Percentiles rank a stretch among this genome's conserved stretches.
Conservation (phyloP, 345 rosid species). For the Populus simonii region DNA sequence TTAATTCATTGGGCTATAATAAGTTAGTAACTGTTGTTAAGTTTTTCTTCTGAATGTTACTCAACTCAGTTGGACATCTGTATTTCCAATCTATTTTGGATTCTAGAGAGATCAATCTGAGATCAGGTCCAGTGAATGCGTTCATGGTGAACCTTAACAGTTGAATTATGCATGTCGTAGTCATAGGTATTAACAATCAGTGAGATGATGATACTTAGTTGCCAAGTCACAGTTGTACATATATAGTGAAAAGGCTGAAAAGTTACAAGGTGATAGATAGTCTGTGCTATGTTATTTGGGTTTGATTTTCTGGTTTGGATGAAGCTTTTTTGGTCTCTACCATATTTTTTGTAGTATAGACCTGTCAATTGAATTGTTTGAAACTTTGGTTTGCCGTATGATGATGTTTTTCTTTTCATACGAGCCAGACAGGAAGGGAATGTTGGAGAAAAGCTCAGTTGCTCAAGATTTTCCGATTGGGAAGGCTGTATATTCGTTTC, state of each 20-base stretch:
- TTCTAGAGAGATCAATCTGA: background rate
- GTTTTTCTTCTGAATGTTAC: background rate
- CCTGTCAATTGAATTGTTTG: no score
- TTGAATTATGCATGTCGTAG: background rate
- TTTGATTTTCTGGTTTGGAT: background rate
- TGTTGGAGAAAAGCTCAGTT: conserved; percentile 58
- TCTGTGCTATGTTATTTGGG: background rate
- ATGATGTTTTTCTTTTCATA: conserved; percentile 1
- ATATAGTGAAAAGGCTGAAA: background rate
- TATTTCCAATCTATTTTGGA: background rate
- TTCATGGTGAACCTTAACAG: background rate
- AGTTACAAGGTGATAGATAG: background rate
- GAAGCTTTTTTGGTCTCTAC: no score
- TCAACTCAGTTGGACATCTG: background rate
- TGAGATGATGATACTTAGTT: background rate
- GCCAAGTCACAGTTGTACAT: background rate
- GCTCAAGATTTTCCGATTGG: conserved; percentile 52
- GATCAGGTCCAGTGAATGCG: background rate
- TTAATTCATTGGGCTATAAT: background rate
- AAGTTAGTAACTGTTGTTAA: background rate
- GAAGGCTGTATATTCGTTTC: conserved; percentile 60
- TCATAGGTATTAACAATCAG: background rate
- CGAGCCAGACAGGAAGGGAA: conserved; percentile 56
- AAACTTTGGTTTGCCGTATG: background rate
- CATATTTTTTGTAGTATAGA: no score